Conservation (phyloP, 768 basidiomycete genomes). For the Nevesoporus exiguus region DNA sequence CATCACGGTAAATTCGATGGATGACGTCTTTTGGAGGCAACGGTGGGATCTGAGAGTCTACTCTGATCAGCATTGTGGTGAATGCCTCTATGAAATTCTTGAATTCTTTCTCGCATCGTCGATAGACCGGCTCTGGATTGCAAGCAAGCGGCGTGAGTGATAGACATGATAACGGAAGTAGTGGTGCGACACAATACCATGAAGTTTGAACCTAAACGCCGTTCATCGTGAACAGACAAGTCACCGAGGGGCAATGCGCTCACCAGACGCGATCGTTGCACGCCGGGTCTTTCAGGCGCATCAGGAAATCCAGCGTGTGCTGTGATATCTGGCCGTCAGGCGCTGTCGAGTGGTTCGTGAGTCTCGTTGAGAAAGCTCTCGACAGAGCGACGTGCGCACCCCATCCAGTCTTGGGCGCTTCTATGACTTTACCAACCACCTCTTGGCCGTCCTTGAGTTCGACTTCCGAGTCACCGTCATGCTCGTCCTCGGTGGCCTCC, state of each 20-base stretch:
- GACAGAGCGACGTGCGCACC: conserved; percentile 37
- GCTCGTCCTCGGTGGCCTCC: conserved; percentile 18
- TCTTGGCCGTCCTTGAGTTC: conserved; percentile 63
- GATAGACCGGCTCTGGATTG: conserved; percentile 25
- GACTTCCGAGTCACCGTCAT: conserved; percentile 34
- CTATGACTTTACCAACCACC: conserved; percentile 70
- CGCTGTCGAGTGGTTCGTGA: conserved; percentile 40
- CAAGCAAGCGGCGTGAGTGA: background rate
- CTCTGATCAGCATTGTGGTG: conserved; percentile 61
- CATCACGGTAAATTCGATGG: conserved; percentile 92
- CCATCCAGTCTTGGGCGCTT: conserved; percentile 80
- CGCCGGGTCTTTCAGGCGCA: conserved; percentile 63
- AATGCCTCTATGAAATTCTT: conserved; percentile 76
- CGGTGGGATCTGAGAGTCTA: conserved; percentile 80
- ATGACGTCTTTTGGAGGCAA: conserved; percentile 90
- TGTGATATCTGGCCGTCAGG: conserved; percentile 83
- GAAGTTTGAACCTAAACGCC: conserved; percentile 69
- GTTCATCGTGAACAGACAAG: background rate
- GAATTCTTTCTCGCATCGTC: conserved; percentile 83
- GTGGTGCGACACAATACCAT: conserved; percentile 43
- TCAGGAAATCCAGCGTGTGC: conserved; percentile 80
- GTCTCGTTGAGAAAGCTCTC: background rate
- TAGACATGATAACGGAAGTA: background rate
- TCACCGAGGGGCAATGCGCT: conserved; percentile 8
- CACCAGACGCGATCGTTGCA: conserved; percentile 87